phyloP scores from a whole-genome alignment of 441 rosid species.

The Brassica balearica region DNA sequence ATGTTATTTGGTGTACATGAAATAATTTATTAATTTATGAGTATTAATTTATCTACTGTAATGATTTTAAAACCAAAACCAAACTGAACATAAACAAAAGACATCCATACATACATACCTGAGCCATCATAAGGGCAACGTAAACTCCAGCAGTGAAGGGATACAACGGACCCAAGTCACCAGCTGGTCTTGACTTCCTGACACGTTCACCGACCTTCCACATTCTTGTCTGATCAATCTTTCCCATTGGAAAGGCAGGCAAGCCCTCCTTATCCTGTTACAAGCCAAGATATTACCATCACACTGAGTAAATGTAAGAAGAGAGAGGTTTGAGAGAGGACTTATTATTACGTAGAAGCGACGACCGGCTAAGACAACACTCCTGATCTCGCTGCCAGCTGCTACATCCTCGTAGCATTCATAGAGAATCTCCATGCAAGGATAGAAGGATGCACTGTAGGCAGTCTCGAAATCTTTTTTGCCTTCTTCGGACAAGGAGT shows the following conservation, averaged over 20 bases:
- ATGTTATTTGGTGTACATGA: too few species aligned
- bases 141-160: too few species aligned
- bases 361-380: conserved; percentile 94
- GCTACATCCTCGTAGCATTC: conserved; percentile 97
- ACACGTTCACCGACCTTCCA: conserved; percentile 97
- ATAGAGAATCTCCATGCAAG: conserved; percentile 91
- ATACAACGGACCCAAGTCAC: too few species aligned
- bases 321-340: not conserved
- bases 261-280: conserved; percentile 87
- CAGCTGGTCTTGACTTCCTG: conserved; percentile 60
- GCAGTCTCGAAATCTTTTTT: conserved; percentile 81
- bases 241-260: conserved; percentile 97
- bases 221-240: conserved; percentile 94
- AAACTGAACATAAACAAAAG: not conserved
- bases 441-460: conserved; percentile 88
- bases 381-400: conserved; percentile 78
- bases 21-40: too few species aligned
- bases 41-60: too few species aligned
- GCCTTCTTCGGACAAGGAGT: conserved; percentile 79
- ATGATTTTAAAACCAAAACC: not conserved
- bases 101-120: too few species aligned
- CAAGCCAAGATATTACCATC: conserved; percentile 4
- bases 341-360: conserved; percentile 70
- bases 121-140: too few species aligned
- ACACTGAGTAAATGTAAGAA: not conserved